Evolutionary conservation across 2,329 filamentous ascomycete species (phyloP), one percentile per base, ranked within the genome.

Genomic region (Trichoderma pleuroti): DNA sequence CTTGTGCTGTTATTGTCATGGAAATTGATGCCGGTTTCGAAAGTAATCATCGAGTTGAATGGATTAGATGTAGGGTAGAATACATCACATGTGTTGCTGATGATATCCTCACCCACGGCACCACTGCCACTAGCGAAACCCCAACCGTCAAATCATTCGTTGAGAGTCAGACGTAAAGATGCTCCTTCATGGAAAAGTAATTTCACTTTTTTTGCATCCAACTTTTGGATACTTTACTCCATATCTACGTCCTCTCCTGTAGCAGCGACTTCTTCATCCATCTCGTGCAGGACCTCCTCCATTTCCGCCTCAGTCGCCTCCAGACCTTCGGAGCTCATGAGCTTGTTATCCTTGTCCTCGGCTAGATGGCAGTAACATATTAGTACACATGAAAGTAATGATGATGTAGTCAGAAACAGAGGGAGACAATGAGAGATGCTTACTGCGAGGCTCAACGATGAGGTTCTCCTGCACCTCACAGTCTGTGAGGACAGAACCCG

Each of bases 391-490:
- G 14, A 16, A 30, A 42, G 4, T 26, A 14, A 21, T 32, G 14
- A 8, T 39, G 14, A 18, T 1, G 5, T 5, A 11, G 21, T 9
- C 21, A 39, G 24, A 18, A 12, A 16, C 1, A 8, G 11, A 4
- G 12, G 12, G 24, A 42, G 21, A n/a, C 28, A 34, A n/a, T 4
- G 59, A 34, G 32, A 18, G 54, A 52, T 24, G 86, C 88, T 85
- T 82, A 91, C 89, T 90, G 79, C 82, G 92, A n/a, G 92, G 88
- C 76, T 97, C 94, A 59, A 94, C 90, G 1, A 97, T 86, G 10
- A 95, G 85, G 78, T 95, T 95, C 80, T 97, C 93, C 79, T 97
- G 94, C 6, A 98, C 91, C 81, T 98, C 94, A 76, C 94, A 98
- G 72, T 97, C 93, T 67, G 91, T 94, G 74, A 98, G 81, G n/a